Evolutionary conservation across 805 yeast genomes (phyloP).

Genomic region (Schwanniomyces vanrijiae): DNA sequence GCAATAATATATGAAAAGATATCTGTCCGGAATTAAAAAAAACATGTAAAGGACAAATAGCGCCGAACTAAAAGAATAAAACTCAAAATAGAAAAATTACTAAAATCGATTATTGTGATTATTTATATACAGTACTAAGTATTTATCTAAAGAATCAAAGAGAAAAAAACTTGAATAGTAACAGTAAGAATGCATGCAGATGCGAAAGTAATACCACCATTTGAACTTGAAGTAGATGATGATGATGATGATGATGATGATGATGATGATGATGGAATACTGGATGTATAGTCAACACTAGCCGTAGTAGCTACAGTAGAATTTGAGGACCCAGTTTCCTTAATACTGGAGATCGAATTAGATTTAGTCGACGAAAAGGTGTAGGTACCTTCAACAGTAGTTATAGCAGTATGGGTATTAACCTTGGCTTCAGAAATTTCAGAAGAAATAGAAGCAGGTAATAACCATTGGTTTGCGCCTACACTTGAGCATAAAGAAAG

Average conservation of each 20-base stretch:
- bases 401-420: conserved; percentile 23
- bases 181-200: not conserved
- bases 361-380: conserved; percentile 8
- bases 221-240: not conserved
- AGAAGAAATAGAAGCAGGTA: conserved; percentile 42
- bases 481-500: conserved; percentile 40
- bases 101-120: not conserved
- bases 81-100: not conserved
- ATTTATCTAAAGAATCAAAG: not conserved
- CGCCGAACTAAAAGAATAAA: not conserved
- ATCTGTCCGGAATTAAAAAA: not conserved
- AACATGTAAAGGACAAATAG: not conserved
- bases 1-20: too few relatives aligned
- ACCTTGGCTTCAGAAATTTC: conserved; percentile 25
- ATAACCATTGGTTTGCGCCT: conserved; percentile 45
- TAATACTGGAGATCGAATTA: conserved; percentile 16
- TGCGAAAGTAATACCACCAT: not conserved
- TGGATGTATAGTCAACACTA: conserved; percentile 3
- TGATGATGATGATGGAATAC: too few relatives aligned
- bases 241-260: too few relatives aligned
- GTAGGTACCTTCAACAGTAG: conserved; percentile 15
- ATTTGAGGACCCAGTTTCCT: conserved; percentile 11
- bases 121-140: not conserved
- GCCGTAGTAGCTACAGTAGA: conserved; percentile 5
- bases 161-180: not conserved